Evolutionary conservation across 805 yeast genomes (phyloP), one percentile per base, ranked within the genome.

Genomic region (Candida bentonensis): DNA sequence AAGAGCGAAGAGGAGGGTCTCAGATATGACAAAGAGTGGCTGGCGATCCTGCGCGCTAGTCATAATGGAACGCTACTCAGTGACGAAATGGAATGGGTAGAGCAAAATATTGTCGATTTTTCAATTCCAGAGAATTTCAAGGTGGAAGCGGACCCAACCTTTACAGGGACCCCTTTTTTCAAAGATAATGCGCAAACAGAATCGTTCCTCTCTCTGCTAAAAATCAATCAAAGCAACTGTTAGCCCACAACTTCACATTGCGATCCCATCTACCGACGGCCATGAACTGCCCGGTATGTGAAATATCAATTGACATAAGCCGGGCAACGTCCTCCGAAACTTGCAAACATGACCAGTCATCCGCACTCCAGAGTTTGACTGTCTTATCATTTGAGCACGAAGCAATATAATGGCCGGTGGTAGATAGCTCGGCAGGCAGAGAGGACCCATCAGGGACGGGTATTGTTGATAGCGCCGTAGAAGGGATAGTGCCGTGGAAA

Each of bases 221-320:
- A 30, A 30, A 11, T 30, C n/a, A 30, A n/a, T 30, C 17, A 30
- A 30, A 9, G 36, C n/a, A n/a, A n/a, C 20, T 4, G 36, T 30
- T 28, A n/a, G 47, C 47, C 86, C 86, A 82, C 39, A 82, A 44
- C 55, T 82, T 82, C 2, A 86, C 69, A 4, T 83, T 69, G 44
- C 92, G 69, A 57, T 87, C 95, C 95, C 95, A 87, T 20, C 95
- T 88, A 42, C 84, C 72, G 40, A 81, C 73, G 1, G 74, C 70
- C 1, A 87, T 61, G 26, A 47, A 54, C 4, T 62, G 52, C 4
- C 70, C 71, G 44, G 68, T 64, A 1, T 50, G 45, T 9, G 69
- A 56, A 1, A 80, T 53, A 55, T 82, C 94, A 41, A 82, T 71
- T 46, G 79, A 65, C 79, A 87, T 75, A 2, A 85, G 75, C 53